phyloP scores from a whole-genome alignment of 257 asterid genomes.

The Plantago major region DNA sequence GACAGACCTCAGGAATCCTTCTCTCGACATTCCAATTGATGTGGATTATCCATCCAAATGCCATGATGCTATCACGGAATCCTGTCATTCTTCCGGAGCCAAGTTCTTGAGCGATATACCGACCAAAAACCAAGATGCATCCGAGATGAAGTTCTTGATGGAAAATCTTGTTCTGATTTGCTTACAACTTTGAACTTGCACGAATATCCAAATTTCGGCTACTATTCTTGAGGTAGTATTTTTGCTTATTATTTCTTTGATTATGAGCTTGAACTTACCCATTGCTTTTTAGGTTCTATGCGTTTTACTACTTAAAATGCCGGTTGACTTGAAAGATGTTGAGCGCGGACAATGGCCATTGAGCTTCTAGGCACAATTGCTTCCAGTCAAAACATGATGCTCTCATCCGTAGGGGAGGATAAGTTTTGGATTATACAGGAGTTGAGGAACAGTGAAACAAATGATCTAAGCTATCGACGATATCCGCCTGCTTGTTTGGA shows the following conservation, averaged over 20 bases:
- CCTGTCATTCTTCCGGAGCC: conserved; percentile 98
- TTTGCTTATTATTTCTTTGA: conserved; percentile 16
- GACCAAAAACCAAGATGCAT: conserved; percentile 81
- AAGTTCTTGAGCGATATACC: conserved; percentile 89
- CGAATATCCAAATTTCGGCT: conserved; percentile 95
- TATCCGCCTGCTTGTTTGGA: conserved; percentile 75
- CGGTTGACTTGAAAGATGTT: conserved; percentile 75
- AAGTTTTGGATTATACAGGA: conserved; percentile 79
- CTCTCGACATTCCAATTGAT: conserved; percentile 62
- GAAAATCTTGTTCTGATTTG: conserved; percentile 95
- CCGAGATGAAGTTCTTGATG: conserved; percentile 82
- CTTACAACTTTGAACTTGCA: conserved; percentile 87
- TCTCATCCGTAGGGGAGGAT: conserved; percentile 56
- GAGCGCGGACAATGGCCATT: conserved; percentile 95
- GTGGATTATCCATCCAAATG: conserved; percentile 76
- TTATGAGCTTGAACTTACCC: conserved; percentile 29
- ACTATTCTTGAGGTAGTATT: conserved; percentile 76
- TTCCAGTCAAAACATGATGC: conserved; percentile 93
- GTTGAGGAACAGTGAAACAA: conserved; percentile 39
- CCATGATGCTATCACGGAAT: conserved; percentile 82
- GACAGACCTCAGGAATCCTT: conserved; percentile 56
- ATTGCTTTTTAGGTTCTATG: conserved; percentile 78
- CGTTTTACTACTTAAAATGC: conserved; percentile 94
- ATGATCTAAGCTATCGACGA: conserved; percentile 37
- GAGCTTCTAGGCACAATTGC: conserved; percentile 98